phyloP scores from a whole-genome alignment of 495 filamentous ascomycete species.

The Penicillium psychrofluorescens region DNA sequence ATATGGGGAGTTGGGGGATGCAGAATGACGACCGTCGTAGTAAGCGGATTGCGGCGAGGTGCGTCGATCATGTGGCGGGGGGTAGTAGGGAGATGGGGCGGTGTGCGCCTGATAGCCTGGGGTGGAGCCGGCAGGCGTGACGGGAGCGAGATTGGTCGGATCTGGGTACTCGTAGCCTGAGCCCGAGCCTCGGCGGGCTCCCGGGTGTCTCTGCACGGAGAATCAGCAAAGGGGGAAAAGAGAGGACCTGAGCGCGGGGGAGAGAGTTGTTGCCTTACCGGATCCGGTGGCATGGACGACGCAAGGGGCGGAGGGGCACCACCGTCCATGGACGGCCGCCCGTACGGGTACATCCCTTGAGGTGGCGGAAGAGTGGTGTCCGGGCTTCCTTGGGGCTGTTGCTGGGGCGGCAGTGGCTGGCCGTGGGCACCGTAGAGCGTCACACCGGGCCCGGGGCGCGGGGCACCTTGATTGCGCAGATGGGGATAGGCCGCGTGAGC shows the following conservation, averaged over 20 bases:
- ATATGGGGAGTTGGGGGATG: conserved; percentile 43
- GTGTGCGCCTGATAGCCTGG: conserved; percentile 42
- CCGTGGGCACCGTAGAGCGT: conserved; percentile 70
- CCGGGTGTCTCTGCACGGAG: conserved; percentile 29
- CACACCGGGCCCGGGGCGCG: conserved; percentile 28
- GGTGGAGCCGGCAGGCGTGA: conserved; percentile 41
- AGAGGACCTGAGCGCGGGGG: neutral
- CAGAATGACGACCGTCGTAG: conserved; percentile 42
- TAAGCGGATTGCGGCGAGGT: conserved; percentile 43
- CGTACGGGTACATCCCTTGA: conserved; percentile 40
- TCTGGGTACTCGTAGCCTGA: conserved; percentile 48
- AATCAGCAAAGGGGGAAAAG: conserved; percentile 14
- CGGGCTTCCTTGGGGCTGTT: conserved; percentile 32
- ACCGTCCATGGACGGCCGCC: conserved; percentile 22
- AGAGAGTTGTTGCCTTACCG: conserved; percentile 36
- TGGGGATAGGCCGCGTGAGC: conserved; percentile 66
- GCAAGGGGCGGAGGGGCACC: conserved; percentile 34
- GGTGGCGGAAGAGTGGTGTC: conserved; percentile 44
- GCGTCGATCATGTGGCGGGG: conserved; percentile 40
- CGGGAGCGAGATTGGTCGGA: conserved; percentile 46
- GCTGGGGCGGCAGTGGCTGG: conserved; percentile 57
- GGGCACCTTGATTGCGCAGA: conserved; percentile 42
- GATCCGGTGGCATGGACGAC: conserved; percentile 28
- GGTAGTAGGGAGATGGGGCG: conserved; percentile 40
- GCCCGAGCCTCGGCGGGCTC: conserved; percentile 39